Evolutionary conservation across 306 rosid genomes (phyloP), one percentile per base, ranked within the genome.

Genomic region (Cucurbita argyrosperma): DNA sequence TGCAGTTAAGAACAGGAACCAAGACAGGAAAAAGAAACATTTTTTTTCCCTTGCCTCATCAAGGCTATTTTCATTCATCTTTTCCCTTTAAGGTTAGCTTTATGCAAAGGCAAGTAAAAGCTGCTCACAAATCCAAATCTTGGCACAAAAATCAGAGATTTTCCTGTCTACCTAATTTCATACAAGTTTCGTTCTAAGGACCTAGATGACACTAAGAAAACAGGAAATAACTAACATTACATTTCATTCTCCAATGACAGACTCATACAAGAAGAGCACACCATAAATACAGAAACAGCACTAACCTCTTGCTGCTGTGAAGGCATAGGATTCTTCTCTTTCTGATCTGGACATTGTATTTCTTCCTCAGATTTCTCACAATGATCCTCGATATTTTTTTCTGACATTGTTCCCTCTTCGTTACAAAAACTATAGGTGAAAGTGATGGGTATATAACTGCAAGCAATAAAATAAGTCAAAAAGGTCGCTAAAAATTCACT

Each of bases 271-370:
- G 43, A 68, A 23, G 62, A 60, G 52, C 52, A 60, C 53, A 66
- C 60, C 52, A 18, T 42, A 39, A 64, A 40, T 16, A 46, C 49
- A 60, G 65, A 77, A 73, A 35, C 75, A 58, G 77, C 57, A 64
- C 71, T 12, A 74, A 89, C 99, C 97, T 95, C 92, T 80, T 89
- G 79, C 37, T 85, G 82, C 16, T 88, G 71, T 6, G 97, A 88
- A 75, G 97, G 96, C 90, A 91, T 85, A 45, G 83, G 78, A 74
- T 58, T 83, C 52, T 80, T 84, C 38, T 76, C 84, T 76, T 45
- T 82, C 76, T 77, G 59, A 74, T 74, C 80, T 19, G 83, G 79
- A 64, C 61, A 80, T 54, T 81, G 85, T 30, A 30, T 79, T 77
- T 82, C 84, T 60, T 78, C 88, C 79, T n/a, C 83, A 4, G 87